Evolutionary conservation across 2,329 filamentous ascomycete genomes (phyloP), one percentile per base, ranked within the genome.

Genomic region (Pestalotiopsis sp.): DNA sequence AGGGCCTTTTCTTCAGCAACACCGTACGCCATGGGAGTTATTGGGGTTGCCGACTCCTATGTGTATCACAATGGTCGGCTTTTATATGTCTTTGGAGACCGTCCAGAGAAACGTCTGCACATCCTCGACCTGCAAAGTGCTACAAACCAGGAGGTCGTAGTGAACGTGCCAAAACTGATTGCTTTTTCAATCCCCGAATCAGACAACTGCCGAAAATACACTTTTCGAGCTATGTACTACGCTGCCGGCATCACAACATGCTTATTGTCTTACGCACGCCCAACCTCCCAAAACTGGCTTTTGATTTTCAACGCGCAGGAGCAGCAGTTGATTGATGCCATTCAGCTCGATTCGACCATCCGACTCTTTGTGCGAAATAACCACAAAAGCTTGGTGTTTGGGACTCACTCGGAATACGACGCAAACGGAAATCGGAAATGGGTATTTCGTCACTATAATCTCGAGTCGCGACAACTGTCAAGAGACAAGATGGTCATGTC

Each of bases 331-430:
- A 73, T 88, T 2, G 77, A 85, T 13, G 78, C 76, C 14, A 76
- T 76, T 39, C 79, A 68, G 61, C 77, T 90, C 55, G 74, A 80
- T 17, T 85, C 85, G 31, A 82, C 81, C 2, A 80, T 83, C 36
- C 89, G 87, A 69, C 79, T 94, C 1, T 93, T 94, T 76, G 90
- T 92, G 3, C 87, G 92, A 11, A 91, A 93, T 70, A 88, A 89
- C 69, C 73, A 77, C 1, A 74, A 83, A 1, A 90, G 87, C 75
- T 81, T 94, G 2, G 91, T 90, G 74, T 92, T 88, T 72, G 92
- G 91, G 4, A 91, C 89, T 0, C 87, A 90, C 76, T 89, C 87
- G 0, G 84, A 84, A 6, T 75, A 81, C 3, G 85, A 83, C 4
- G 77, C 80, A 2, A 85, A 89, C 72, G 88, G 87, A 0, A 84